Conservation (phyloP, 805 yeast species). For the Wickerhamiella parazyma region DNA sequence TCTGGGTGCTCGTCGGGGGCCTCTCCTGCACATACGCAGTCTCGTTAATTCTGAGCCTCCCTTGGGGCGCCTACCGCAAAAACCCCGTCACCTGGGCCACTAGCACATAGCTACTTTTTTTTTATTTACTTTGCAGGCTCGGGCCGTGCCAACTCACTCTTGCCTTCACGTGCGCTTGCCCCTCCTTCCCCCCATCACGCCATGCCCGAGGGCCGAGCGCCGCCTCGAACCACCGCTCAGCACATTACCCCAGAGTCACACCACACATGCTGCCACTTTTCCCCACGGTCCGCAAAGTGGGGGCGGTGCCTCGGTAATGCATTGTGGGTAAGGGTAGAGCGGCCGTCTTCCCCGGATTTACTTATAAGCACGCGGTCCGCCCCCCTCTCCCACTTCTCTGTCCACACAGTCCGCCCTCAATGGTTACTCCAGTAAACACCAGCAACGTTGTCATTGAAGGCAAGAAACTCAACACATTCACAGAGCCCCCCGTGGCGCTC, state of each 20-base stretch:
- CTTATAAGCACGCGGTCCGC: not conserved
- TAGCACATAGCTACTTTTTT: too few species aligned
- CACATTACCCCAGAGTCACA: not conserved
- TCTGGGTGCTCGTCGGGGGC: constrained; percentile 12
- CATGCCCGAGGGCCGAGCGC: too few species aligned
- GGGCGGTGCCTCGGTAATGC: constrained; percentile 7
- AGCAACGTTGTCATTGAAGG: constrained; percentile 16
- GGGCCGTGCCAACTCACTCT: too few species aligned
- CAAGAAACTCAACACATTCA: constrained; percentile 19
- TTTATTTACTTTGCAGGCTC: too few species aligned
- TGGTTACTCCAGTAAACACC: constrained; percentile 6
- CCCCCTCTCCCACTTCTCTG: not conserved
- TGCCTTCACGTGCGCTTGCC: too few species aligned
- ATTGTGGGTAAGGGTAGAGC: not conserved
- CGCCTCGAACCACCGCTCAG: too few species aligned
- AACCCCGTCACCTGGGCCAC: constrained; percentile 16
- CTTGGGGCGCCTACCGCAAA: constrained; percentile 16
- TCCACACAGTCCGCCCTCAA: not conserved
- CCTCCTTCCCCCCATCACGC: too few species aligned
- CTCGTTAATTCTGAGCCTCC: constrained; percentile 14
- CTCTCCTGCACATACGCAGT: constrained; percentile 11
- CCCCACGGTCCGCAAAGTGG: not conserved
- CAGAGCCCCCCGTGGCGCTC: constrained; percentile 27
- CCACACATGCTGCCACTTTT: not conserved
- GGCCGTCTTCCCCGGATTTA: not conserved